These are phyloP conservation scores for Xenoacremonium recifei DNA, from an alignment of 2,329 filamentous ascomycete species.

Conservation along the genomic window DNA sequence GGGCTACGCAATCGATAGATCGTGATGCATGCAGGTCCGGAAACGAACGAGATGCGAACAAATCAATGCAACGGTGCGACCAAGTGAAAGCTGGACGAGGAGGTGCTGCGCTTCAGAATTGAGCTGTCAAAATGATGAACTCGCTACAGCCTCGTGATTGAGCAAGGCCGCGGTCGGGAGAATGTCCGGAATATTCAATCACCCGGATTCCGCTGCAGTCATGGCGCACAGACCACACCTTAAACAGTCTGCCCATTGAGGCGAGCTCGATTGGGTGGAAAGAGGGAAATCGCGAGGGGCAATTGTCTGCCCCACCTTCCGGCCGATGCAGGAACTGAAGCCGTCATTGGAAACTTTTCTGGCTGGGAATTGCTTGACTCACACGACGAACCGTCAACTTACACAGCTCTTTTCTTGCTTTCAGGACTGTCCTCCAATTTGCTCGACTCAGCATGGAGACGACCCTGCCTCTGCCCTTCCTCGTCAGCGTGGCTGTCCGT, in stretches of 20 bases:
- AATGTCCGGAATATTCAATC: too few species aligned
- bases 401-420: constrained; percentile 1
- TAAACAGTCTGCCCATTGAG: constrained; percentile 24
- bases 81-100: too few species aligned
- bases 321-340: constrained; percentile 27
- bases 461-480: constrained; percentile 61
- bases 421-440: constrained; percentile 9
- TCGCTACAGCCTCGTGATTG: too few species aligned
- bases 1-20: too few species aligned
- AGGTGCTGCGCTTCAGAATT: too few species aligned
- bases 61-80: too few species aligned
- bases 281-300: constrained; percentile 23
- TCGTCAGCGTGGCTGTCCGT: constrained; percentile 55
- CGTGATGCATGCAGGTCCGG: too few species aligned
- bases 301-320: constrained; percentile 26
- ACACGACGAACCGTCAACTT: constrained; percentile 6
- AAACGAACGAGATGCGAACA: too few species aligned
- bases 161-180: not conserved
- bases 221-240: constrained; percentile 34
- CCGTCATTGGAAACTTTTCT: constrained; percentile 26
- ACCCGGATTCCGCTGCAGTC: constrained; percentile 16
- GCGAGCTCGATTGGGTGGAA: constrained; percentile 14
- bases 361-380: constrained; percentile 21
- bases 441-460: constrained; percentile 54
- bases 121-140: too few species aligned